Conservation (phyloP, 1,284 basidiomycete genomes). For the Stereum hirsutum region DNA sequence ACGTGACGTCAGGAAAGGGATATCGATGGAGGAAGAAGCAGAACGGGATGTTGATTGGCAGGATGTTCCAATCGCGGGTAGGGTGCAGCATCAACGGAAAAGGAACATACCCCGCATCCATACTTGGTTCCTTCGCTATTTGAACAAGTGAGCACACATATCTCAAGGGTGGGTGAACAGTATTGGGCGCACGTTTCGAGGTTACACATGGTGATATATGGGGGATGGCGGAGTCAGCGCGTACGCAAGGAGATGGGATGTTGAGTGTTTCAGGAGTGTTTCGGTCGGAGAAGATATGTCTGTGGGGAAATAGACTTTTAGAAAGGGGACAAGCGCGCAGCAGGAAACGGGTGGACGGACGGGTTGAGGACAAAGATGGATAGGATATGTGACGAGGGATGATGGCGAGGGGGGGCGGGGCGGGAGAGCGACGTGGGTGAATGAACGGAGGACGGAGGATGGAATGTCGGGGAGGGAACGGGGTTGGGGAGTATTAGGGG, state of each 20-base stretch:
- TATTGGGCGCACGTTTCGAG: slow-evolving; percentile 52
- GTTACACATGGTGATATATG: slow-evolving; percentile 47
- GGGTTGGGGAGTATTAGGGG: neutral
- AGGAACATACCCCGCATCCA: slow-evolving; percentile 59
- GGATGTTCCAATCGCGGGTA: too few relatives aligned
- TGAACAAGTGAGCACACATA: slow-evolving; percentile 9
- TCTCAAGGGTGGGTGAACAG: slow-evolving; percentile 4
- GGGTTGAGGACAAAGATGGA: neutral
- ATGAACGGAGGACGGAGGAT: neutral
- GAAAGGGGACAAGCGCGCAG: too few relatives aligned
- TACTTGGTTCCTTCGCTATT: slow-evolving; percentile 66
- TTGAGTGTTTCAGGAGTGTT: neutral
- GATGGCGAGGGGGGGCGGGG: neutral
- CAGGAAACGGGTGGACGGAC: neutral
- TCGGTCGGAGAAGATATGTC: neutral
- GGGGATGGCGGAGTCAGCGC: slow-evolving; percentile 1
- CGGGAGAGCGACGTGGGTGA: neutral
- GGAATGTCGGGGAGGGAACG: neutral
- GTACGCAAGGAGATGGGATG: too few relatives aligned
- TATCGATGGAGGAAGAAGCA: slow-evolving; percentile 10
- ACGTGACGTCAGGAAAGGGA: slow-evolving; percentile 16
- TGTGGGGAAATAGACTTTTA: too few relatives aligned
- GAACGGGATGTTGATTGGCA: slow-evolving; percentile 27
- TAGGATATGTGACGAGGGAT: neutral
- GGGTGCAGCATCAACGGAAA: too few relatives aligned